Percentiles rank a stretch among this genome's conserved stretches.
phyloP scores from a whole-genome alignment of 352 stramenopile genomes.

The Pythium volutum region DNA sequence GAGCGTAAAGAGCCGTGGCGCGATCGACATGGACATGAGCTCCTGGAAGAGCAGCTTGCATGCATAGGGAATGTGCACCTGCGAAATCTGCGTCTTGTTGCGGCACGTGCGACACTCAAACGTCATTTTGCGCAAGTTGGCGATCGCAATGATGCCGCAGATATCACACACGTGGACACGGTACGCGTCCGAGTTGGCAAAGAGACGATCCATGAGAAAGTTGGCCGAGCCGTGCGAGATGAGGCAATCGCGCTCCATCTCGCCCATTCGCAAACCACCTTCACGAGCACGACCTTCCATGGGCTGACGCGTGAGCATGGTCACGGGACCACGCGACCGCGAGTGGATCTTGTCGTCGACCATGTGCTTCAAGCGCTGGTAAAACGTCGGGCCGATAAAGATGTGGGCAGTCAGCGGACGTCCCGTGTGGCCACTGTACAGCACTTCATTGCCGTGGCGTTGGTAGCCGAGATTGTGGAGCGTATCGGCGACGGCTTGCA shows the following conservation, averaged over 20 bases:
- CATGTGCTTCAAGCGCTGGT: conserved; percentile 99
- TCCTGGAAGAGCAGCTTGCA: conserved; percentile 99
- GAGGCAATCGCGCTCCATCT: conserved; percentile 99
- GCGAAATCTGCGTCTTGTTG: conserved; percentile 94
- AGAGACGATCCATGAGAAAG: conserved; percentile 99
- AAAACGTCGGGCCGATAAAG: conserved; percentile 99
- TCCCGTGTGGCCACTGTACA: conserved; percentile 99
- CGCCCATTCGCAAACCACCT: conserved; percentile 99
- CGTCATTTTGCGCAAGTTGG: conserved; percentile 98
- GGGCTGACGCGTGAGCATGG: conserved; percentile 98
- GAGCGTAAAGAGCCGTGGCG: conserved; percentile 95
- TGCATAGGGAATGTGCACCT: conserved; percentile 99
- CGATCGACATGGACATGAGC: conserved; percentile 99
- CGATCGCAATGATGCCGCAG: conserved; percentile 99
- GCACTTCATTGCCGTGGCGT: conserved; percentile 98
- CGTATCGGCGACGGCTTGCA: conserved; percentile 96
- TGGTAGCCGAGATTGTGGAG: conserved; percentile 98
- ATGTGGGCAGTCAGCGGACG: conserved; percentile 94
- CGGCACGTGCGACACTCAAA: conserved; percentile 96
- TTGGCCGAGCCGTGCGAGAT: conserved; percentile 99
- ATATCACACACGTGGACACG: conserved; percentile 98
- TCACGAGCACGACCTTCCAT: conserved; percentile 98
- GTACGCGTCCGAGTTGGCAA: conserved; percentile 99
- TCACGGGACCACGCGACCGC: conserved; percentile 91
- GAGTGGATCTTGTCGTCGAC: conserved; percentile 99